Evolutionary conservation across 2,329 filamentous ascomycete genomes (phyloP), one percentile per base, ranked within the genome.

Genomic region (Clarireedia sp.): DNA sequence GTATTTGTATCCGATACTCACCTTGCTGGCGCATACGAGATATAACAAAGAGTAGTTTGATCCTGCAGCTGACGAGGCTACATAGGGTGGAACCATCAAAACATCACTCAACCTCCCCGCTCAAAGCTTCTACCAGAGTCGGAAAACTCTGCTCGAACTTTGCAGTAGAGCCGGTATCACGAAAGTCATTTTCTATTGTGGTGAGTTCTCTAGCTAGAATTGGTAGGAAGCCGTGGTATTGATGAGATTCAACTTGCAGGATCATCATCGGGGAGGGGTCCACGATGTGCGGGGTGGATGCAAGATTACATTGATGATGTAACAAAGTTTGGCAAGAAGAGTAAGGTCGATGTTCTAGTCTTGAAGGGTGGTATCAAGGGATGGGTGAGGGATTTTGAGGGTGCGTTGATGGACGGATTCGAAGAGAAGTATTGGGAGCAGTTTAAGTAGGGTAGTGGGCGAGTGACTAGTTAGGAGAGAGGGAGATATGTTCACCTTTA

Each of bases 31-130:
- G 29, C 29, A 12, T 33, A 33, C 29, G 29, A 12, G 29, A 10
- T 33, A 14, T 33, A 33, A 33, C 12, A 33, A 10, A 26, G 29
- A 10, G 29, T 10, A 9, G 29, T 33, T 33, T 12, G 29, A 33
- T 33, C 4, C 29, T 33, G 29, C 29, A 33, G 29, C 29, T 33
- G 29, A 33, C 29, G 12, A 33, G 29, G 29, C 29, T 44, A 23
- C 17, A 46, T 53, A 76, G 76, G 83, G 83, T 24, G 83, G 82
- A 41, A 84, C 81, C 0, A 78, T 86, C 54, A 69, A 70, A 8
- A 76, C 75, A 2, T 82, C 81, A 1, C 71, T 86, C 59, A 81
- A 82, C 60, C 69, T 82, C 14, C 78, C 79, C 0, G 78, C 79
- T 8, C 78, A 82, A 53, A 75, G 72, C 12, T 72, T 82, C 40